Evolutionary conservation across 1,284 basidiomycete genomes (phyloP), one percentile per base, ranked within the genome.

Genomic region (Boletus semigastroideus): DNA sequence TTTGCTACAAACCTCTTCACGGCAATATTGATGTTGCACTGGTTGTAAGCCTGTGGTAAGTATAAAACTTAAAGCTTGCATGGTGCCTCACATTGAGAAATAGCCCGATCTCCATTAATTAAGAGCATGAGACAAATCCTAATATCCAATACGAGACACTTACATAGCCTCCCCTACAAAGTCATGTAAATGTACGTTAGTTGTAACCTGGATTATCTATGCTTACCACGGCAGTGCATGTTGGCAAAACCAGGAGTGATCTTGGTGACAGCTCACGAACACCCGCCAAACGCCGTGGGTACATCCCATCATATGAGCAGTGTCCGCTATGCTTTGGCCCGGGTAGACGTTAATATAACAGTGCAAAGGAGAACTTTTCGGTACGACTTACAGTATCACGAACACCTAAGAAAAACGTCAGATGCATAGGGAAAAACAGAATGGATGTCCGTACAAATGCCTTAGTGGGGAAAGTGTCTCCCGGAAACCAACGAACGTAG

Each of bases 401-500:
- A 51, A 3, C 5, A 59, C 59, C 57, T 60, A 30, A 11, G 2
- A 2, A 36, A 31, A 12, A 42, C 4, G 2, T 60, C 13, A 55
- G 30, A 47, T 4, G 11, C 8, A 6, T 5, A 0, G 19, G n/a
- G 1, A n/a, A 38, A 28, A 19, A 19, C 1, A 17, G 10, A 33
- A 20, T 25, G 25, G 5, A 20, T 20, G 5, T 3, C 6, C 48
- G 7, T 19, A 59, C 58, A 4, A 61, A 37, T 30, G 17, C 25
- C 16, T 56, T 59, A 1, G 42, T 31, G 16, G 11, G 27, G 17
- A 17, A 48, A 13, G 33, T 30, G 17, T 59, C 59, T 0, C 50
- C 9, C n/a, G 59, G 56, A 48, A 59, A 59, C 49, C 43, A 59
- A 30, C 5, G 17, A 4, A 5, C 6, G 20, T 59, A 59, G 28